phyloP scores from a whole-genome alignment of 2,329 filamentous ascomycete species.

The Claviceps sp. region DNA sequence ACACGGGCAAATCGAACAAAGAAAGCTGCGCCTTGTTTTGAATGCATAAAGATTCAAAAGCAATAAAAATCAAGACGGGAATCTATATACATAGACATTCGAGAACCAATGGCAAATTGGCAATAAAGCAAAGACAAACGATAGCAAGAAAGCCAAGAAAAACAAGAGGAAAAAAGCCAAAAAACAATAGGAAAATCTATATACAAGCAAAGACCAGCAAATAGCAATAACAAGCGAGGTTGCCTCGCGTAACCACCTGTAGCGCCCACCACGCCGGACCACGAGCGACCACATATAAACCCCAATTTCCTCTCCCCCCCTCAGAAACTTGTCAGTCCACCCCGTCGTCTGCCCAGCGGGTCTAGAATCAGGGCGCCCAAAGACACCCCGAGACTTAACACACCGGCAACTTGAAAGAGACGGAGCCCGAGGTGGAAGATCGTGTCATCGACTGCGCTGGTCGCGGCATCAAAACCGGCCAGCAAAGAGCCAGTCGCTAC shows the following conservation, averaged over 20 bases:
- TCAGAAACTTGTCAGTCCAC: slow-evolving; percentile 42
- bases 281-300: background rate
- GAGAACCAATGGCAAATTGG: no score
- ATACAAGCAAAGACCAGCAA: no score
- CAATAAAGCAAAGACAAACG: no score
- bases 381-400: slow-evolving; percentile 47
- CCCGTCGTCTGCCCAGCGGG: slow-evolving; percentile 43
- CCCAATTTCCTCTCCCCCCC: background rate
- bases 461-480: slow-evolving; percentile 36
- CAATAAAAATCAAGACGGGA: background rate
- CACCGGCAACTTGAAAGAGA: slow-evolving; percentile 48
- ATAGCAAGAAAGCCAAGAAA: background rate
- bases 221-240: no score
- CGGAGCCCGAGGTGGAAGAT: slow-evolving; percentile 41
- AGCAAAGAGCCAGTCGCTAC: slow-evolving; percentile 46
- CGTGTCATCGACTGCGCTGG: slow-evolving; percentile 26
- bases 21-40: no score
- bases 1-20: no score
- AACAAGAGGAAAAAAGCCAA: no score
- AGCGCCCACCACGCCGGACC: background rate
- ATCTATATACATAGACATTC: background rate
- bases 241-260: no score
- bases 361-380: slow-evolving; percentile 42
- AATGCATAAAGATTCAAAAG: background rate
- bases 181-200: no score